Conservation (phyloP, 202 grass and related monocot species). For the Digitaria exilis region DNA sequence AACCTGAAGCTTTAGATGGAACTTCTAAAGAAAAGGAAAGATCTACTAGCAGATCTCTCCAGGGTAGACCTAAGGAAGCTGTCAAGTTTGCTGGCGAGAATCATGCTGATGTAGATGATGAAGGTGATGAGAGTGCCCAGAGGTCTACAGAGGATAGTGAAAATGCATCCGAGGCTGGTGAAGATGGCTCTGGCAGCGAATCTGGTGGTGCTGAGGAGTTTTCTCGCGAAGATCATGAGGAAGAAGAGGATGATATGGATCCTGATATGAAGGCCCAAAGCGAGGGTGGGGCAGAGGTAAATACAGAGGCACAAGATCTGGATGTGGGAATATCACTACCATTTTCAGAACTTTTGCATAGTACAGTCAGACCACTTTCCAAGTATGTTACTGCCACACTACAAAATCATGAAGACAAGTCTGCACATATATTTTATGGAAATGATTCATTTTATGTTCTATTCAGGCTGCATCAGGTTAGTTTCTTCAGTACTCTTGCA, state of each 20-base stretch:
- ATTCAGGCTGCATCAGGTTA: constrained; percentile 93
- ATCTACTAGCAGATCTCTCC: constrained; percentile 52
- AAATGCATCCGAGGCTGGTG: constrained; percentile 84
- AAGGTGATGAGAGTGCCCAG: constrained; percentile 79
- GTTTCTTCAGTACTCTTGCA: constrained; percentile 34
- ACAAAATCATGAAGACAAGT: constrained; percentile 52
- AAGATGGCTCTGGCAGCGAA: constrained; percentile 73
- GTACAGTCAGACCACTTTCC: constrained; percentile 67
- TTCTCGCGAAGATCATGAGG: constrained; percentile 79
- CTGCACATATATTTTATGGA: constrained; percentile 74
- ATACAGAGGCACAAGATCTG: constrained; percentile 56
- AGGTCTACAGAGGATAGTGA: constrained; percentile 83
- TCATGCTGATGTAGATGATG: constrained; percentile 87
- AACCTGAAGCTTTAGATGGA: constrained; percentile 46
- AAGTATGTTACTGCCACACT: constrained; percentile 53
- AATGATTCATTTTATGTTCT: constrained; percentile 93
- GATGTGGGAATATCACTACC: constrained; percentile 72
- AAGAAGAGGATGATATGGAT: constrained; percentile 92
- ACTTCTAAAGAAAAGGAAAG: constrained; percentile 54
- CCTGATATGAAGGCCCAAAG: constrained; percentile 83
- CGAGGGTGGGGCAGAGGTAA: constrained; percentile 77
- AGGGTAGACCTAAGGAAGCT: constrained; percentile 51
- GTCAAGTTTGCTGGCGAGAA: constrained; percentile 70
- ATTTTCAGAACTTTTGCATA: constrained; percentile 64
- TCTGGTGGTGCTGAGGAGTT: constrained; percentile 77